Conservation (phyloP, 352 stramenopile species). For the Phytophthora citrophthora region DNA sequence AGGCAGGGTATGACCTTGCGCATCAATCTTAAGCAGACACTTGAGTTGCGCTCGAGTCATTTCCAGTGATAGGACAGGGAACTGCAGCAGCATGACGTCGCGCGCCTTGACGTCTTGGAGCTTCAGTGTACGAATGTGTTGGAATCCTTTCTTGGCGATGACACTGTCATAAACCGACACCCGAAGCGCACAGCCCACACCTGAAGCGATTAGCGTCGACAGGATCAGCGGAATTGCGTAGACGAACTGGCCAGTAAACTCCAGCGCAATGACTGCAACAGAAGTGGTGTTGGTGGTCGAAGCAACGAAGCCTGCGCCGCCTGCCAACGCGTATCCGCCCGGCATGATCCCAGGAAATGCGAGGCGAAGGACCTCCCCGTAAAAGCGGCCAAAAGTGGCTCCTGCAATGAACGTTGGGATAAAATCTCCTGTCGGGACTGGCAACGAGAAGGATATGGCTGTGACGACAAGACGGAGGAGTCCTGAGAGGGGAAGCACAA, state of each 20-base stretch:
- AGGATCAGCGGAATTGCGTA: constrained; percentile 71
- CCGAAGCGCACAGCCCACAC: constrained; percentile 55
- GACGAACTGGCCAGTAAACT: constrained; percentile 77
- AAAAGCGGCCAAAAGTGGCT: constrained; percentile 59
- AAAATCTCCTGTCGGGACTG: constrained; percentile 65
- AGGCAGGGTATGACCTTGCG: constrained; percentile 30
- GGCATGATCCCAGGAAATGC: constrained; percentile 54
- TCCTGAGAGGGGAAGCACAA: constrained; percentile 39
- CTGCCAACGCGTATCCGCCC: constrained; percentile 73
- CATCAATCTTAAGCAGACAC: constrained; percentile 26
- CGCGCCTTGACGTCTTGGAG: constrained; percentile 48
- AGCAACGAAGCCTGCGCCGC: constrained; percentile 65
- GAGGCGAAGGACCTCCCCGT: constrained; percentile 48
- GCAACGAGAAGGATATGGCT: constrained; percentile 56
- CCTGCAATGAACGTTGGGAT: constrained; percentile 73
- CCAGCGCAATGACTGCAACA: constrained; percentile 75
- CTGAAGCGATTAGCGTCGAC: constrained; percentile 54
- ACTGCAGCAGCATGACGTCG: constrained; percentile 61
- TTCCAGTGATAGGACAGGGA: constrained; percentile 47
- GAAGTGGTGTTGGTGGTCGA: constrained; percentile 72
- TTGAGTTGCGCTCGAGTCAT: constrained; percentile 42
- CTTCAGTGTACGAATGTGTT: constrained; percentile 59
- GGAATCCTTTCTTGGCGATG: constrained; percentile 60
- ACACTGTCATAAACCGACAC: constrained; percentile 71
- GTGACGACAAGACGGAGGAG: constrained; percentile 46